Base-by-base conservation (phyloP, 306 rosid genomes). In the Oxytropis ochrocephala region DNA sequence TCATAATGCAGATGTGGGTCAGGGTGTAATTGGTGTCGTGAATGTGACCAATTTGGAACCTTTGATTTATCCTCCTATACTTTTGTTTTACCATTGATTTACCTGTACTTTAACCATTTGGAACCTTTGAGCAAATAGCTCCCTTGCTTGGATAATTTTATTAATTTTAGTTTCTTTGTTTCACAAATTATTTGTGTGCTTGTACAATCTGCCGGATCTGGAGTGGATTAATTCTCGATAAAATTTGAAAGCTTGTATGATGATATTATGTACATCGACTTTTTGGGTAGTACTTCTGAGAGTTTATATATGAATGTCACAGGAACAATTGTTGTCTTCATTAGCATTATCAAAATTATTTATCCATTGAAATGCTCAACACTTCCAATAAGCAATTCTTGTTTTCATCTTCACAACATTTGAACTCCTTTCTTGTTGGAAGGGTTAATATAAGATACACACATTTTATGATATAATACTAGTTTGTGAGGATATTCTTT, bases 11-110 rank as follows among this genome's bases (percentile, higher is more conserved):
- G 88, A 78, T 75, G 73, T 74, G 18, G 85, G 85, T 11, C 85
- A 85, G 11, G 89, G 89, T 54, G 83, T 85, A 53, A 76, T 85
- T 55, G 89, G 89, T 51, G 89, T 85, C 41, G 64, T 82, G 16
- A 85, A 85, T 77, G 85, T 85, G 63, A 77, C 85, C 38, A 70
- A 74, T 70, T 46, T 85, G n/a, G n/a, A n/a, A n/a, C n/a, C n/a
- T n/a, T n/a, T n/a, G n/a, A 74, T 43, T 70, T 11, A 59, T 14
- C 55, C 64, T 64, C 17, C 19, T n/a, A 50, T 78, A 54, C 30
- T 76, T 39, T 55, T 65, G 39, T 49, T 64, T 75, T 72, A 58
- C 42, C 36, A 47, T 44, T 17, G 18, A 24, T 64, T 42, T 62
- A 3, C 29, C 11, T 38, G 27, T 44, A 41, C 33, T 38, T 24